Evolutionary conservation across 371 early-diverging fungal species (phyloP).

Genomic region (Polyrhizophydium stewartii): DNA sequence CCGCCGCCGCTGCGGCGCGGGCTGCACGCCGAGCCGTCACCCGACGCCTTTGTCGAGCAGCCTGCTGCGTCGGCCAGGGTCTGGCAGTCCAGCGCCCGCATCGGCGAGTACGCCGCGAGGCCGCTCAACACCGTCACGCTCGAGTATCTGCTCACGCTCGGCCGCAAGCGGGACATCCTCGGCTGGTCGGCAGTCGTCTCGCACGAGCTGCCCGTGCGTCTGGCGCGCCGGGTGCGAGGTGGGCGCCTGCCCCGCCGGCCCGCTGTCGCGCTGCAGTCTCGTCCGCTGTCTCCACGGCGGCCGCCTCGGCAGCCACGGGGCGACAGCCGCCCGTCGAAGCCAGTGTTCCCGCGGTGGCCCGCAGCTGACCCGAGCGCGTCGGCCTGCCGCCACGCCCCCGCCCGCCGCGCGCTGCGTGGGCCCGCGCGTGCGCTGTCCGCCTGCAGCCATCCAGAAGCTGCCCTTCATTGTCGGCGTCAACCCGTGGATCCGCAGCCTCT

Average conservation of each 20-base stretch:
- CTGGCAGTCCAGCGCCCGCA: background rate
- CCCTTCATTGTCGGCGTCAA: conserved; percentile 91
- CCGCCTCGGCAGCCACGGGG: too few relatives aligned
- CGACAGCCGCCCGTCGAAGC: background rate
- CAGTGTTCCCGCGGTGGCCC: background rate
- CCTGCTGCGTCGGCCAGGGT: background rate
- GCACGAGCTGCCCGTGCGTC: conserved; percentile 73
- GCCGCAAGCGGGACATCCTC: conserved; percentile 23
- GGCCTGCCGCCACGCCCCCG: too few relatives aligned
- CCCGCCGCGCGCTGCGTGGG: too few relatives aligned
- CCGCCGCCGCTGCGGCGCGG: too few relatives aligned
- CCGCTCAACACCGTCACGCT: conserved; percentile 75
- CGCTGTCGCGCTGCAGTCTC: too few relatives aligned
- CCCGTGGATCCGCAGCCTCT: conserved; percentile 75
- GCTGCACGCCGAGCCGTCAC: too few relatives aligned
- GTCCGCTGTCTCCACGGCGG: too few relatives aligned
- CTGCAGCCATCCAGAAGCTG: conserved; percentile 68
- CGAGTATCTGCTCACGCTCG: conserved; percentile 56
- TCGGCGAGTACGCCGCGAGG: background rate
- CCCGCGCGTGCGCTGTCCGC: background rate
- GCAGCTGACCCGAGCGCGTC: too few relatives aligned
- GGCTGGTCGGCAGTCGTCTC: conserved; percentile 56
- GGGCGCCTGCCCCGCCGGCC: too few relatives aligned
- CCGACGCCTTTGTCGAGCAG: too few relatives aligned
- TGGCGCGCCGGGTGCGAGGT: conserved; percentile 72